These are phyloP conservation scores for Celoporthe dispersa DNA, from an alignment of 2,329 filamentous ascomycete species.

Conservation along the genomic window DNA sequence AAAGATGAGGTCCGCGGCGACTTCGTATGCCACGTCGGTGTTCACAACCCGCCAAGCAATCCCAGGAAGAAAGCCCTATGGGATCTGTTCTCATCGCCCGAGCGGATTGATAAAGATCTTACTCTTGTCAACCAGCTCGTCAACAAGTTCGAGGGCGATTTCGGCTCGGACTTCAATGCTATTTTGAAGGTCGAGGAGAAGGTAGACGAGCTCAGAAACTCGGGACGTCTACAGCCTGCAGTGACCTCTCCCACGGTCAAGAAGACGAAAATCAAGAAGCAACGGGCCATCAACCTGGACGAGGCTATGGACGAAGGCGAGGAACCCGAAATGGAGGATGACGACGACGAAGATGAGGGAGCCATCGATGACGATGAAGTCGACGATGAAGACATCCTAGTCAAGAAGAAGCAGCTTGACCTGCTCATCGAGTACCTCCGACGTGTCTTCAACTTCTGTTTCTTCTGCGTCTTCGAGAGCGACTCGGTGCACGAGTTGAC, in stretches of 20 bases:
- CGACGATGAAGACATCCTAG: constrained; percentile 86
- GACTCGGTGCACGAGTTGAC: constrained; percentile 96
- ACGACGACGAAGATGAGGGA: constrained; percentile 85
- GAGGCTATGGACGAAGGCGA: constrained; percentile 65
- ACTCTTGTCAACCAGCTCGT: constrained; percentile 81
- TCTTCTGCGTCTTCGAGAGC: constrained; percentile 99
- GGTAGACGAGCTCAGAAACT: constrained; percentile 77
- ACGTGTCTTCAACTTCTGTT: constrained; percentile 97
- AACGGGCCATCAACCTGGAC: constrained; percentile 63
- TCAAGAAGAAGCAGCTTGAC: constrained; percentile 97
- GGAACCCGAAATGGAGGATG: constrained; percentile 68
- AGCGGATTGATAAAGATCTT: constrained; percentile 90
- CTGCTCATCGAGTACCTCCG: constrained; percentile 95
- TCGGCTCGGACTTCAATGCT: constrained; percentile 77
- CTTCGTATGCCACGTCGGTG: constrained; percentile 95
- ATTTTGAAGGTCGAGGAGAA: constrained; percentile 82
- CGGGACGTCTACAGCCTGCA: constrained; percentile 75
- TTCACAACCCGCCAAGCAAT: constrained; percentile 85
- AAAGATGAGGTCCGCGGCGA: constrained; percentile 92
- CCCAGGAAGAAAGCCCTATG: constrained; percentile 94
- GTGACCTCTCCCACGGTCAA: constrained; percentile 58
- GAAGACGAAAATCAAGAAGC: constrained; percentile 59
- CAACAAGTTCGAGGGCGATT: constrained; percentile 81
- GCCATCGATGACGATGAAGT: constrained; percentile 79
- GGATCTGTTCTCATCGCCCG: constrained; percentile 94